Evolutionary conservation across 768 basidiomycete species (phyloP), one percentile per base, ranked within the genome.

Genomic region (Auricularia auricula-judae): DNA sequence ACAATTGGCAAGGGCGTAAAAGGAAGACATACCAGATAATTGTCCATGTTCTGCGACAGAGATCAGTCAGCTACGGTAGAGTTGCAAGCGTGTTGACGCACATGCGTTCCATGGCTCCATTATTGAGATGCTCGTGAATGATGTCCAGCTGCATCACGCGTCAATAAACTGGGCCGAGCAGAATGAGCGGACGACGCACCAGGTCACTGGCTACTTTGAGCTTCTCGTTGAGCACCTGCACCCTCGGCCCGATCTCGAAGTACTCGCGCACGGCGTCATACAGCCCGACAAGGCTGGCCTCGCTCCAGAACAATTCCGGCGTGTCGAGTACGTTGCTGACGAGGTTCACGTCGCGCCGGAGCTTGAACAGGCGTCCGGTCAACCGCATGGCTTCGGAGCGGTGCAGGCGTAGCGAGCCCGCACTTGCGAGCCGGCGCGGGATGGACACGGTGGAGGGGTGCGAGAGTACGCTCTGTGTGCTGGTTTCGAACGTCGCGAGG

Each of bases 251-350:
- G 62, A 97, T 93, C 74, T 98, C 95, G 82, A 97, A 92, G 71
- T 98, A 98, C 69, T 94, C 94, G 64, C 93, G 79, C 59, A 95
- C 93, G 0, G 93, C 93, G 68, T 93, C 91, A 71, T 98, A 98
- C 42, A 98, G 74, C 35, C 86, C 88, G 70, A 89, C 89, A 69
- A 96, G 76, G 68, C 89, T 93, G 11, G 93, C 93, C 72, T 96
- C 94, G 62, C 86, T 87, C 95, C 94, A 97, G 74, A 98, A 98
- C 58, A 98, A 76, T 71, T 94, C 93, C 0, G 94, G 94, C 4
- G 92, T 88, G 71, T 98, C 95, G 1, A 98, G 81, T 36, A 98
- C 92, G 70, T 95, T 96, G 29, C 89, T 91, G 10, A 94, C 91
- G 1, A 98, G 78, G 70, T 95, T 96, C 34, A 97, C 87, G 67